Base-by-base conservation (phyloP, 2,329 filamentous ascomycete species). In the Hirsutella rhossiliensis region DNA sequence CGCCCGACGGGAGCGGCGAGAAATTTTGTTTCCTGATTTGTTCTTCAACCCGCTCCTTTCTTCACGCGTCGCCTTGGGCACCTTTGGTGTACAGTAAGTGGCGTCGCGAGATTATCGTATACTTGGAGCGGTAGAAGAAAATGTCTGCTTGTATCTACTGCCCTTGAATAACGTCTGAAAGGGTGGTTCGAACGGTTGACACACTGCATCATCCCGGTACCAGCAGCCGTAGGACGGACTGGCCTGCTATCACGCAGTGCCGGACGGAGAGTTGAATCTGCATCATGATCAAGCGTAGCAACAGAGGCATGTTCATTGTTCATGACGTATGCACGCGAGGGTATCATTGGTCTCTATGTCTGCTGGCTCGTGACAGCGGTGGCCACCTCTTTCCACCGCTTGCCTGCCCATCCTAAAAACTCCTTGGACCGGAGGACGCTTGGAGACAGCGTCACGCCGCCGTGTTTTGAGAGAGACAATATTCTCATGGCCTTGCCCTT, bases 131-230 rank as follows among this genome's bases (percentile, higher is more conserved):
- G 73, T 62, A 84, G 78, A 84, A 66, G 54, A 63, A 76, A 55
- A 55, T 58, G 63, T 76, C 82, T 72, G 78, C 80, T 80, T 81
- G 83, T 87, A 87, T 87, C 83, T 87, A 81, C 83, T 85, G 80
- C 82, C 80, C 80, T 84, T 75, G 82, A 87, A 76, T 80, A 65
- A 66, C 65, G 62, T 71, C 71, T 87, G 83, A 86, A 76, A 78
- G 80, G 80, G 82, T 80, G 72, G 83, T 82, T 87, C 83, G 83
- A 85, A 82, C 80, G 79, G 79, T 80, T 75, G 80, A 79, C 76
- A 86, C 80, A 86, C 11, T 43, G 8, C 11, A 27, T 9, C 6
- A 27, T 2, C n/a, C n/a, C n/a, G n/a, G n/a, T n/a, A n/a, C n/a
- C n/a, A n/a, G n/a, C n/a, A n/a, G 3, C 9, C 3, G 23, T 27